phyloP scores from a whole-genome alignment of 129 eudicot species.

The Saposhnikovia divaricata region DNA sequence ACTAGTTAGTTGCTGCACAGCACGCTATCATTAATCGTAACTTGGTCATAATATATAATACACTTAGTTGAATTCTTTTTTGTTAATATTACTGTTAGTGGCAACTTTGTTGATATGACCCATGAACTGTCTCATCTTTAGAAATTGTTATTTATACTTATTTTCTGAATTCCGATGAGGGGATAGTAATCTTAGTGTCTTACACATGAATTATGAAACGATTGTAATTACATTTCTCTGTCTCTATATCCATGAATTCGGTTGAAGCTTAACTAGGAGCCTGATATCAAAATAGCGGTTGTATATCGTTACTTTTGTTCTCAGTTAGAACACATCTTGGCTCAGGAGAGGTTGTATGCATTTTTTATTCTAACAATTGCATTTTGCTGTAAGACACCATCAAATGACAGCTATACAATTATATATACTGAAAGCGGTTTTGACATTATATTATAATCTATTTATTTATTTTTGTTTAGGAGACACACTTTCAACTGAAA shows the following conservation, averaged over 20 bases:
- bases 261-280: not conserved
- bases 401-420: not conserved
- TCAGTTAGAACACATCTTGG: not conserved
- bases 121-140: not conserved
- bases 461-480: not conserved
- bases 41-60: not conserved
- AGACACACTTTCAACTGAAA: conserved; percentile 21
- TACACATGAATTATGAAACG: not conserved
- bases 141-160: not conserved
- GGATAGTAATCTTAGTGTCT: not conserved
- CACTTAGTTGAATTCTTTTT: not conserved
- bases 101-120: not conserved
- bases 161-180: not conserved
- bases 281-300: not conserved
- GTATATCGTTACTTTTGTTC: not conserved
- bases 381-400: not conserved
- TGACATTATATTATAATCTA: not conserved
- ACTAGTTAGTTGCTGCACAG: not conserved
- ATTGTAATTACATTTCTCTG: not conserved
- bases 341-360: not conserved
- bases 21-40: not conserved
- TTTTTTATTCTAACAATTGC: not conserved
- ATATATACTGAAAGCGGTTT: not conserved
- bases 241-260: not conserved
- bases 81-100: not conserved